Percentiles rank a stretch among this genome's conserved stretches.
Conservation (phyloP, 306 rosid species). For the Ziziphus jujuba region DNA sequence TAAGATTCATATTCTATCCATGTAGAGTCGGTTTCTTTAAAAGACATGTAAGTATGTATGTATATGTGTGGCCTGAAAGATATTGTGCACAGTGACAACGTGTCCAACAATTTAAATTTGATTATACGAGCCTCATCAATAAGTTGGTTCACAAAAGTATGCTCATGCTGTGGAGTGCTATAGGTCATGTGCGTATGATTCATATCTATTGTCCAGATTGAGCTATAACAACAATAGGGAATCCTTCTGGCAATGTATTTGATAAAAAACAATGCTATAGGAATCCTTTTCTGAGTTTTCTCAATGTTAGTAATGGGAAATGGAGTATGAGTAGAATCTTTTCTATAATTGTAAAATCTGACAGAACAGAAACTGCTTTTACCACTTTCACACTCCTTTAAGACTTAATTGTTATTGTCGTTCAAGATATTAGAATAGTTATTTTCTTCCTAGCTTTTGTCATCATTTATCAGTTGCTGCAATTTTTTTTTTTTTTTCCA, state of each 20-base stretch:
- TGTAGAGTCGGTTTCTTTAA: not conserved
- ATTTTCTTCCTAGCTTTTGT: not conserved
- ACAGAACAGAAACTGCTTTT: not conserved
- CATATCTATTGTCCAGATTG: not conserved
- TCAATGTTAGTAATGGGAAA: no score
- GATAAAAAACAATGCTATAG: not conserved
- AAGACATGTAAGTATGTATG: not conserved
- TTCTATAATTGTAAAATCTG: not conserved
- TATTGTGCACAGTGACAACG: no score
- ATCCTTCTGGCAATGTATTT: not conserved
- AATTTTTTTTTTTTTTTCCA: conserved; percentile 15
- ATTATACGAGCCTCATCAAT: no score
- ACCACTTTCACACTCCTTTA: not conserved
- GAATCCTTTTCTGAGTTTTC: no score
- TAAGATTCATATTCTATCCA: not conserved
- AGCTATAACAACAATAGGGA: not conserved
- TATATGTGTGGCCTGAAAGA: no score
- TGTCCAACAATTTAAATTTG: no score
- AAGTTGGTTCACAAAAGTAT: no score
- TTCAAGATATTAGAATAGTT: not conserved
- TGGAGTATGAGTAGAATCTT: not conserved
- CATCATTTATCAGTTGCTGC: conserved; percentile 12
- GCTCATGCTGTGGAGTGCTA: no score
- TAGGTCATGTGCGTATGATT: not conserved
- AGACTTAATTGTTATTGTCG: not conserved